Base-by-base conservation (phyloP, 2,329 filamentous ascomycete genomes). In the Ceratocystis papillata region DNA sequence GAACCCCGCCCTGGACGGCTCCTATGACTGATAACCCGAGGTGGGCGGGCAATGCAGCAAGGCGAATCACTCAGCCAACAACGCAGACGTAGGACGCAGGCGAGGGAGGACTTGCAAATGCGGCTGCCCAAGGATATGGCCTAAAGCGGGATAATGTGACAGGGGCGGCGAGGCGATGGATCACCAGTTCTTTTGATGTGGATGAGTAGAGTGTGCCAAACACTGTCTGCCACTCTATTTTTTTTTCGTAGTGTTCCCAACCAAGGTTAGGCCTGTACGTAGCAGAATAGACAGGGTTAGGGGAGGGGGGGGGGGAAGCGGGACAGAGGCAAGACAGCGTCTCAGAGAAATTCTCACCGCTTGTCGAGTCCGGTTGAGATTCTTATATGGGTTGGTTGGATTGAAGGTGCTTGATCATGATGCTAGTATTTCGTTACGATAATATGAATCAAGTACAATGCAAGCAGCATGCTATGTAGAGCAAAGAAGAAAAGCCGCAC, bases 261-360 rank as follows among this genome's bases (percentile, higher is more conserved):
- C 15, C 48, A 53, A 25, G 55, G 55, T 59, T 59, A 30, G 55
- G 55, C 55, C 30, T 59, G 28, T 30, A 59, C 50, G 25, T 22
- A 57, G 33, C 50, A 55, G 5, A 17, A 28, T 5, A 28, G 10
- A 25, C 48, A 53, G 48, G 48, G 48, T 22, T 22, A 25, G 6
- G 22, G 46, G 12, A 22, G 46, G 20, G 45, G 20, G 12, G 46
- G n/a, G n/a, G 45, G 20, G 17, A 48, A n/a, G 48, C 5, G 48
- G 15, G 22, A 25, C 20, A 28, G 3, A 28, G 10, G 48, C 48
- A 25, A 53, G 48, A 53, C 48, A 53, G 25, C 46, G 48, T 53
- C 48, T 59, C 55, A 37, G 55, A 59, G 55, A 59, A n/a, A 37
- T 37, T 37, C 55, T 59, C 55, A 59, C 55, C 55, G 55, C 55